Base-by-base conservation (phyloP, 768 basidiomycete genomes). In the Mycena vitilis region DNA sequence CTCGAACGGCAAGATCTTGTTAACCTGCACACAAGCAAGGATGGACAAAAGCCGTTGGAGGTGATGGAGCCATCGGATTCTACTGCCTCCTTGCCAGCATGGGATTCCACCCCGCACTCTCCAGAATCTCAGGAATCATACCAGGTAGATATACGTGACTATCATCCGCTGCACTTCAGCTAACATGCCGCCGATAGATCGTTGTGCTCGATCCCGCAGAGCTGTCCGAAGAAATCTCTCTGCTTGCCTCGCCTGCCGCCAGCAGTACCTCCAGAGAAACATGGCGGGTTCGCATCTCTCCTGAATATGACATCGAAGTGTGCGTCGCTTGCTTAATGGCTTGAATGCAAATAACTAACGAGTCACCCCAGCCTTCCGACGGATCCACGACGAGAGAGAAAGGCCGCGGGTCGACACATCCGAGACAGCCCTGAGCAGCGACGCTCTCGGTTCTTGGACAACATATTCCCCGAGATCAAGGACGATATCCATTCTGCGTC, bases 261-360 rank as follows among this genome's bases (percentile, higher is more conserved):
- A 40, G 37, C 36, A 37, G 22, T 5, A 13, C 53, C 22, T 52
- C 60, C 2, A 52, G 13, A n/a, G 67, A 59, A 5, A 69, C 60
- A 7, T 56, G 49, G 57, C 54, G 68, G 36, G 60, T 69, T 20
- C 51, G 68, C 1, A 61, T 69, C 9, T 60, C 63, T 13, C 68
- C 68, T 22, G 68, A 61, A 18, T 69, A 48, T 18, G 63, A 49
- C n/a, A 69, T 69, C 22, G 51, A 69, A 56, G 48, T 61, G 68
- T 69, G n/a, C n/a, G 68, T 45, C 15, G 34, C 18, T 20, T 20
- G 10, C 30, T 30, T 5, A 30, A 16, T 54, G 6, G 6, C 10
- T 22, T 20, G n/a, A 9, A 49, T 1, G 20, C 20, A 18, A 12
- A 36, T n/a, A 18, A 13, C 12, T 48, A 12, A 25, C 15, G 22